Evolutionary conservation across 208 protist genomes (phyloP).

Genomic region (Leishmania turanica): DNA sequence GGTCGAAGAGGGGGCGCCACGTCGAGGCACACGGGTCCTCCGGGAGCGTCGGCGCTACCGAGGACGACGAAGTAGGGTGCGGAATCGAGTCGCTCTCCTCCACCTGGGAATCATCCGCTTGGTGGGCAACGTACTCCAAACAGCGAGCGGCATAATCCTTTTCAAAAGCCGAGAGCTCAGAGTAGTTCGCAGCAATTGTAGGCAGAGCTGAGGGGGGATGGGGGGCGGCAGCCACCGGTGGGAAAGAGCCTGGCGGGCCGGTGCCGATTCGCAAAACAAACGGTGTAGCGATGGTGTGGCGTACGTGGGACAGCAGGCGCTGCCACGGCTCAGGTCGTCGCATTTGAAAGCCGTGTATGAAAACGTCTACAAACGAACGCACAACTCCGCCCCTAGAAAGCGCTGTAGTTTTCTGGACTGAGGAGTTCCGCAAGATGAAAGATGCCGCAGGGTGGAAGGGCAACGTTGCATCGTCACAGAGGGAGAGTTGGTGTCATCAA

Average conservation of each 20-base stretch:
- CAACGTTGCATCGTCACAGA: background rate
- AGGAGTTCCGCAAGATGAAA: background rate
- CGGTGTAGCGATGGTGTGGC: background rate
- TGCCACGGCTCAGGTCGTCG: background rate
- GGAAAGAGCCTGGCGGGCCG: background rate
- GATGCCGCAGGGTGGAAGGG: background rate
- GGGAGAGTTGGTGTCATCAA: background rate
- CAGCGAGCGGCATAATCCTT: conserved; percentile 8
- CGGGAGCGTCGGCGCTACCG: background rate
- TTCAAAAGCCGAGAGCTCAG: conserved; percentile 4
- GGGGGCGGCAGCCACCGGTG: background rate
- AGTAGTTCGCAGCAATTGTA: background rate
- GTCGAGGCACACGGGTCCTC: background rate
- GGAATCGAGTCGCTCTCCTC: background rate
- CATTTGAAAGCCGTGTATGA: background rate
- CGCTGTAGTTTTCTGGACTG: background rate
- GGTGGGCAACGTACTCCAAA: conserved; percentile 2
- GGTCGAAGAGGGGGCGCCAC: conserved; percentile 24
- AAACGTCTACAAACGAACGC: background rate
- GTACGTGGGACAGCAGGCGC: conserved; percentile 11
- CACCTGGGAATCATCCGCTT: background rate
- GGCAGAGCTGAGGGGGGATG: background rate
- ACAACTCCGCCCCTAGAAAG: background rate
- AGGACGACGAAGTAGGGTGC: background rate
- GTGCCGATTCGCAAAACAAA: conserved; percentile 7